phyloP scores from a whole-genome alignment of 192 early-diverging fungal species.

The Mortierella alpina region DNA sequence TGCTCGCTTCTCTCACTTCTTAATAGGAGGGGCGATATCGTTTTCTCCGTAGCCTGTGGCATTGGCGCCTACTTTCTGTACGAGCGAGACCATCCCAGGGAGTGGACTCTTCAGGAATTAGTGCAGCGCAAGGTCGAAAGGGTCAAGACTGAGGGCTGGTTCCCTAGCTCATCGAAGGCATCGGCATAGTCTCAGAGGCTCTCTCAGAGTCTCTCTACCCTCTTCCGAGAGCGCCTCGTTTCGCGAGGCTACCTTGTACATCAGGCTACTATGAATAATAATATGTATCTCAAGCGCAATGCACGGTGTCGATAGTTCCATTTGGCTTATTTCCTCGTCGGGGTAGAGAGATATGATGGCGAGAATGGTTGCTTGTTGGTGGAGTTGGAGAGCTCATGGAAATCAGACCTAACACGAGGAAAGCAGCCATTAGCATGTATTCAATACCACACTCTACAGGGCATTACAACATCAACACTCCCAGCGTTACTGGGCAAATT shows the following conservation, averaged over 20 bases:
- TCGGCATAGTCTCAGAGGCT: neutral
- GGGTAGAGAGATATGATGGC: conserved; percentile 5
- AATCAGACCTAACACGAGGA: conserved; percentile 37
- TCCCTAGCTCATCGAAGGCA: conserved; percentile 21
- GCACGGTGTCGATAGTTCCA: neutral
- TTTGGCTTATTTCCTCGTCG: conserved; percentile 4
- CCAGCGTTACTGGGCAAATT: too few relatives aligned
- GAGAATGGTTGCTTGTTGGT: conserved; percentile 25
- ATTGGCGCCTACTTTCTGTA: conserved; percentile 66
- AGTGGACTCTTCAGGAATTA: conserved; percentile 60
- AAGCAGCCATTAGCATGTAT: neutral
- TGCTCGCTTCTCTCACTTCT: neutral
- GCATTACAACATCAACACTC: neutral
- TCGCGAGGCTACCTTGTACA: too few relatives aligned
- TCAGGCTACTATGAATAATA: too few relatives aligned
- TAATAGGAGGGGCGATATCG: conserved; percentile 61
- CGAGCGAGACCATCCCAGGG: conserved; percentile 63
- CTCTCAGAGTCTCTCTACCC: too few relatives aligned
- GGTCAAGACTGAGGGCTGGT: conserved; percentile 49
- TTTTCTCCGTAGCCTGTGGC: conserved; percentile 63
- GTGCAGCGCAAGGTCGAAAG: conserved; percentile 51
- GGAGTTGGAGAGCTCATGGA: conserved; percentile 50
- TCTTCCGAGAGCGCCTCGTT: too few relatives aligned
- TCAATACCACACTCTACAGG: neutral
- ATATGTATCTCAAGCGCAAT: too few relatives aligned